Conservation (phyloP, 148 eudicot species). For the Linanthus parryae region DNA sequence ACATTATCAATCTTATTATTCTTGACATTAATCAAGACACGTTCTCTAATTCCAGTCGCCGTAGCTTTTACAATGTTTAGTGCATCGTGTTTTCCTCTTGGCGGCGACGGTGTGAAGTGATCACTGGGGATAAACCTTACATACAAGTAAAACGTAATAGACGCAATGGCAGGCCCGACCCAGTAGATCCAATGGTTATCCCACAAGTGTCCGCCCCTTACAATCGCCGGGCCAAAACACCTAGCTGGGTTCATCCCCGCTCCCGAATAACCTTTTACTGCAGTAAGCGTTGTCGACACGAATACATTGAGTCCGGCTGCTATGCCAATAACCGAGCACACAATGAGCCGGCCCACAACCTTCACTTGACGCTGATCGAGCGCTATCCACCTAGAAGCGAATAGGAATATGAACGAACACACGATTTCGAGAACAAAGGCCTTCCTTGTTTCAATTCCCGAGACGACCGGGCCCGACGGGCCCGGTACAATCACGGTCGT, state of each 20-base stretch:
- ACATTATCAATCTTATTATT: no score
- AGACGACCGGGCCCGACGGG: not conserved
- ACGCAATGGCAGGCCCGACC: constrained; percentile 2
- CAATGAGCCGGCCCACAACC: not conserved
- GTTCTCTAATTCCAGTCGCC: no score
- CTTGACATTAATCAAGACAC: no score
- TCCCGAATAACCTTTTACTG: not conserved
- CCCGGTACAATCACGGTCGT: not conserved
- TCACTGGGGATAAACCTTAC: not conserved
- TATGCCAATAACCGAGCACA: not conserved
- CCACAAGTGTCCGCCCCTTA: constrained; percentile 6
- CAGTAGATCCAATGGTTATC: constrained; percentile 3
- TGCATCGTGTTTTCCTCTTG: not conserved
- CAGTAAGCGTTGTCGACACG: not conserved
- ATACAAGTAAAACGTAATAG: not conserved
- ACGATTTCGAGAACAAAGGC: not conserved
- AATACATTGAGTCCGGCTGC: not conserved
- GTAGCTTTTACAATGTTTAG: not conserved
- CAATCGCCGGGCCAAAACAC: constrained; percentile 1
- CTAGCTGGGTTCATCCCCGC: constrained; percentile 3
- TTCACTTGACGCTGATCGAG: not conserved
- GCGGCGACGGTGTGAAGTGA: not conserved
- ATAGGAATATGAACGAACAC: not conserved
- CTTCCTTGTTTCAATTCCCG: not conserved
- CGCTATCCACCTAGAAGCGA: constrained; percentile 4